Evolutionary conservation across 768 basidiomycete species (phyloP).

Genomic region (Postia placenta): DNA sequence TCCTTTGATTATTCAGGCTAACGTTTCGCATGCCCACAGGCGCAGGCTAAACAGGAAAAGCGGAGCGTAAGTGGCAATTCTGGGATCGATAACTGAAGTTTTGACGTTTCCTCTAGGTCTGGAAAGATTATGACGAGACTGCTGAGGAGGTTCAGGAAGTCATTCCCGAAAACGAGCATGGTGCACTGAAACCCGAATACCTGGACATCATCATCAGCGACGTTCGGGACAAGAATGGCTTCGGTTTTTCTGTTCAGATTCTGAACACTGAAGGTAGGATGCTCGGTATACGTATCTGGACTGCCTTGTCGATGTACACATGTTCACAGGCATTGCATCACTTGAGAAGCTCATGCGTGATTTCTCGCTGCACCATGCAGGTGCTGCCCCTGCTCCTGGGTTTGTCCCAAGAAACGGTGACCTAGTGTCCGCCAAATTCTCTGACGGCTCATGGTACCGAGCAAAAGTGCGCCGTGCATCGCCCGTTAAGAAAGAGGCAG

Average conservation of each 20-base stretch:
- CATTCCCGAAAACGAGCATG: slow-evolving; percentile 37
- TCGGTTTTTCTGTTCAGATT: slow-evolving; percentile 89
- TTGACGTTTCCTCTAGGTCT: slow-evolving; percentile 49
- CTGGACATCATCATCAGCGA: slow-evolving; percentile 91
- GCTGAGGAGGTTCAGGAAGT: slow-evolving; percentile 51
- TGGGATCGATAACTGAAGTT: not conserved
- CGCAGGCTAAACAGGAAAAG: slow-evolving; percentile 73
- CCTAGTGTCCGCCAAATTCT: slow-evolving; percentile 91
- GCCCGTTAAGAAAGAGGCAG: slow-evolving; percentile 86
- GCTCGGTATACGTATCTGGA: not conserved
- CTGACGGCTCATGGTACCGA: slow-evolving; percentile 93
- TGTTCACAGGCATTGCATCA: slow-evolving; percentile 69
- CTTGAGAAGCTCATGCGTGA: slow-evolving; percentile 94
- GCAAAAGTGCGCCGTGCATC: slow-evolving; percentile 87
- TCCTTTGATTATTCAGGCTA: not conserved
- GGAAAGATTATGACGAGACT: slow-evolving; percentile 78
- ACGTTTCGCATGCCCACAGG: slow-evolving; percentile 31
- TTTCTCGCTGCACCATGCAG: slow-evolving; percentile 81
- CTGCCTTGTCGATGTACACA: not conserved
- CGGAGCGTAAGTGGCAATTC: slow-evolving; percentile 54
- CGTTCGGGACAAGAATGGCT: slow-evolving; percentile 64
- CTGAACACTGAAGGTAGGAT: slow-evolving; percentile 80
- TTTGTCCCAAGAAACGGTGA: slow-evolving; percentile 84
- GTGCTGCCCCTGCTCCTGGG: slow-evolving; percentile 52
- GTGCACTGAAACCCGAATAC: slow-evolving; percentile 74